Percentiles rank a stretch among this genome's conserved stretches.
Evolutionary conservation across 176 grass and related monocot species (phyloP).

Genomic region (Carex cristatella): DNA sequence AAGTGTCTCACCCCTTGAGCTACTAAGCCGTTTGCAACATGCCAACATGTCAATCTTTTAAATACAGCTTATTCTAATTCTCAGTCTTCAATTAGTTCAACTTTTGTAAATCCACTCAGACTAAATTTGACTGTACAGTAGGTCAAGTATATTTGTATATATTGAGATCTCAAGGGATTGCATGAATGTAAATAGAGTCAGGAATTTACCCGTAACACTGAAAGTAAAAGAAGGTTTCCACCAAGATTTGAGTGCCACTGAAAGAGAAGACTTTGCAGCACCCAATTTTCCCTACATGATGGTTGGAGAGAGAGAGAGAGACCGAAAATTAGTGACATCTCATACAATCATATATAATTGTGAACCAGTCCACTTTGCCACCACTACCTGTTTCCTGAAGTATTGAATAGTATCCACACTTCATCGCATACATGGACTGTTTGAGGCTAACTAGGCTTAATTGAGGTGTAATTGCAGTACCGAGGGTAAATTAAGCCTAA

Average conservation of each 20-base stretch:
- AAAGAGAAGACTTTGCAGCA: slow-evolving; percentile 59
- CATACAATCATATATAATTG: background rate
- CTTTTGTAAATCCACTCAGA: background rate
- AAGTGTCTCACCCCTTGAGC: background rate
- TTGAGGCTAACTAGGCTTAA: slow-evolving; percentile 1
- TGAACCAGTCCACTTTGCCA: background rate
- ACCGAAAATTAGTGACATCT: background rate
- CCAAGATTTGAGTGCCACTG: slow-evolving; percentile 94
- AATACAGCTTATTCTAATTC: background rate
- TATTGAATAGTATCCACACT: background rate
- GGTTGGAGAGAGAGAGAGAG: background rate
- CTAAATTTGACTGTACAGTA: background rate
- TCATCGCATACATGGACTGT: background rate
- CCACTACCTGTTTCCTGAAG: background rate
- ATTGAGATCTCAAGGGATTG: background rate
- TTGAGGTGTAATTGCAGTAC: background rate
- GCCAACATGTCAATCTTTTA: background rate
- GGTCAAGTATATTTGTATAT: background rate
- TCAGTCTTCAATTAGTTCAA: background rate
- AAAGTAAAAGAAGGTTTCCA: slow-evolving; percentile 92
- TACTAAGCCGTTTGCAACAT: background rate
- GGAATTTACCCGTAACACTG: slow-evolving; percentile 59
- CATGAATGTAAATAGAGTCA: background rate
- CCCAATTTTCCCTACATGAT: slow-evolving; percentile 68
- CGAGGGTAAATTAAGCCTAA: background rate